These are phyloP conservation scores for Apiosordaria backusii DNA, from an alignment of 495 filamentous ascomycete species.

Conservation along the genomic window DNA sequence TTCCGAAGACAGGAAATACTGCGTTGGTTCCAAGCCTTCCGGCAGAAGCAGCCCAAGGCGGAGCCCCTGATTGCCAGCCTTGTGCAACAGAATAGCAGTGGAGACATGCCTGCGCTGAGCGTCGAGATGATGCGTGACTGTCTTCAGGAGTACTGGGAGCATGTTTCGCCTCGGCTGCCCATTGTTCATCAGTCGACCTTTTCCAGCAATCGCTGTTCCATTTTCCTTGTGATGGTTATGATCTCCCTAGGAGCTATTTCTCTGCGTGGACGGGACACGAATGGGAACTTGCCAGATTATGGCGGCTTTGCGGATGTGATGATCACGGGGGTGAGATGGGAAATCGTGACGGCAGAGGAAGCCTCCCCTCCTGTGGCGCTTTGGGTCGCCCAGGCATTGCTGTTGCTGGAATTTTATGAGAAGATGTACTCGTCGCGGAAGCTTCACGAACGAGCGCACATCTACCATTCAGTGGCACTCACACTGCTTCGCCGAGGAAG, in stretches of 20 bases:
- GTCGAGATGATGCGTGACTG: conserved; percentile 90
- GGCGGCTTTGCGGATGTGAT: conserved; percentile 78
- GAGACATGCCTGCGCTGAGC: conserved; percentile 69
- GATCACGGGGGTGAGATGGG: conserved; percentile 79
- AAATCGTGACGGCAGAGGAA: conserved; percentile 80
- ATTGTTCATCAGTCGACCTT: conserved; percentile 95
- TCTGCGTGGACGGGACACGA: conserved; percentile 70
- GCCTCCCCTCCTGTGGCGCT: conserved; percentile 86
- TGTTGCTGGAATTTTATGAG: conserved; percentile 90
- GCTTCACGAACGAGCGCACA: conserved; percentile 91
- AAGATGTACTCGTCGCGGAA: conserved; percentile 90
- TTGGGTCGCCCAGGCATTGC: conserved; percentile 89
- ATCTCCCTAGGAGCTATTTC: conserved; percentile 90
- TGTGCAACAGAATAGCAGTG: conserved; percentile 60
- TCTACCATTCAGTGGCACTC: conserved; percentile 92
- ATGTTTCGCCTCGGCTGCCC: conserved; percentile 88
- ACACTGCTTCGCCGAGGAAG: conserved; percentile 90
- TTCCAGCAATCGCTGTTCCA: conserved; percentile 72
- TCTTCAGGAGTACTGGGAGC: conserved; percentile 86
- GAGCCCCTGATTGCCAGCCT: conserved; percentile 68
- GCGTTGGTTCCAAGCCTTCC: conserved; percentile 72
- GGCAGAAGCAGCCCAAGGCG: conserved; percentile 68
- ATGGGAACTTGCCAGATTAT: conserved; percentile 62
- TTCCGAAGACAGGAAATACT: conserved; percentile 77
- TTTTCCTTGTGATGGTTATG: conserved; percentile 78